These are phyloP conservation scores for Musa troglodytarum DNA, from an alignment of 176 grass and related monocot species.

Conservation along the genomic window DNA sequence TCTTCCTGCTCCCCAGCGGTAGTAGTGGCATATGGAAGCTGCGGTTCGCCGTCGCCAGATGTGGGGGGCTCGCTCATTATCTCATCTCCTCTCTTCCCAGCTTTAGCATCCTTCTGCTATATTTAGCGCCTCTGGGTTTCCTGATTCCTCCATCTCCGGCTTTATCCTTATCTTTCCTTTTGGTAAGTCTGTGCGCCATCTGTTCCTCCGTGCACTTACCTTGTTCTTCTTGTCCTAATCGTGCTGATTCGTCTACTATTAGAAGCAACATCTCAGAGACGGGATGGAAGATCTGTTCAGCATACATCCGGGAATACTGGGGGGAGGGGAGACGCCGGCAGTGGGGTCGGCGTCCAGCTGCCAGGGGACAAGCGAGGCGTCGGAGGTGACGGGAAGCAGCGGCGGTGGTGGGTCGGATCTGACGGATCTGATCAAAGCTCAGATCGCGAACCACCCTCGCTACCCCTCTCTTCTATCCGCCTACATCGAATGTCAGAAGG, in stretches of 20 bases:
- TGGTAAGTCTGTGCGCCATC: background rate
- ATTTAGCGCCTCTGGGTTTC: background rate
- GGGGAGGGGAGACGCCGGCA: constrained; percentile 22
- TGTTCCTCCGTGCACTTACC: too few species aligned
- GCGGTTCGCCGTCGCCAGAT: background rate
- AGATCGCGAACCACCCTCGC: constrained; percentile 87
- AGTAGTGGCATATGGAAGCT: background rate
- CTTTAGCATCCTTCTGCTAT: background rate
- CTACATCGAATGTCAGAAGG: constrained; percentile 97
- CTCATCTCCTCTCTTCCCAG: background rate
- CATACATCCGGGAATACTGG: constrained; percentile 72
- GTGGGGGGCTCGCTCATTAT: background rate
- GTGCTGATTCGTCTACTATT: background rate
- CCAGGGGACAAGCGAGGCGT: constrained; percentile 1
- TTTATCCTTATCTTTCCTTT: background rate
- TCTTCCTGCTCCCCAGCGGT: background rate
- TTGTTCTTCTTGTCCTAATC: background rate
- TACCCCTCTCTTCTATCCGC: constrained; percentile 80
- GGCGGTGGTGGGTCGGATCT: constrained; percentile 39
- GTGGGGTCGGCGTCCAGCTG: constrained; percentile 7
- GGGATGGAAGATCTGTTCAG: constrained; percentile 91
- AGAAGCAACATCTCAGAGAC: background rate
- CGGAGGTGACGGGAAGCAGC: background rate
- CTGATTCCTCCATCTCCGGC: background rate
- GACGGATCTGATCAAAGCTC: constrained; percentile 75